Percentiles rank a stretch among this genome's conserved stretches.
phyloP scores from a whole-genome alignment of 2,329 filamentous ascomycete genomes.

The Beauveria sp. region DNA sequence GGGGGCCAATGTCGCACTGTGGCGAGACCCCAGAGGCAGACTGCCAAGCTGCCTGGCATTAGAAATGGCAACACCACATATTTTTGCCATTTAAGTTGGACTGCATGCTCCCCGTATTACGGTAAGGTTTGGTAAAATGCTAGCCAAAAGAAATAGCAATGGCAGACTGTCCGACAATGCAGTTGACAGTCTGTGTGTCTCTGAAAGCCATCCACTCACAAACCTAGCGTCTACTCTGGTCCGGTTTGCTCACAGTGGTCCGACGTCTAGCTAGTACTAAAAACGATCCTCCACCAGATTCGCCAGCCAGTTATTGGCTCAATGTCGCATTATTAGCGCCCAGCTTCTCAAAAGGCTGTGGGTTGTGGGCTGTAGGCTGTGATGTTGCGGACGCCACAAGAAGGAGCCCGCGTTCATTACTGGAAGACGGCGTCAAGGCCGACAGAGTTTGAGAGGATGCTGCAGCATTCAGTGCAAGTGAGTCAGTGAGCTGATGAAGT shows the following conservation, averaged over 20 bases:
- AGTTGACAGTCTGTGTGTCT: neutral
- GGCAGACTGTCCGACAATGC: neutral
- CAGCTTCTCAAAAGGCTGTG: neutral
- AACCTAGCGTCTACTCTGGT: neutral
- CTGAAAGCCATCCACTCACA: neutral
- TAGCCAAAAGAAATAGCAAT: neutral
- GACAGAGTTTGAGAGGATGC: no score
- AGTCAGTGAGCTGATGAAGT: neutral
- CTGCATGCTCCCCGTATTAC: neutral
- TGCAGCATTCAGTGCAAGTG: neutral
- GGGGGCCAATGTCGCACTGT: neutral
- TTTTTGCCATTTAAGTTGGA: neutral
- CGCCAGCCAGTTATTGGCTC: neutral
- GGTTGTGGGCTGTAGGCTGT: neutral
- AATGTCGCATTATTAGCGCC: neutral
- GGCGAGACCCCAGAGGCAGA: neutral
- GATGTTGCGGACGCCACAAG: neutral
- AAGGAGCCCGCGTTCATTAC: neutral
- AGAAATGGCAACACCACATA: neutral
- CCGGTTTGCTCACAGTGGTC: neutral
- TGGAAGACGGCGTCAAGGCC: no score
- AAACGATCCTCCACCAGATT: neutral
- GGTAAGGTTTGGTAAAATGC: neutral
- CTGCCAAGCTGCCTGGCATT: neutral
- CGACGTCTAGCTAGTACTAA: neutral